phyloP scores from a whole-genome alignment of 2,329 filamentous ascomycete genomes.

The Fusarium drepaniforme region DNA sequence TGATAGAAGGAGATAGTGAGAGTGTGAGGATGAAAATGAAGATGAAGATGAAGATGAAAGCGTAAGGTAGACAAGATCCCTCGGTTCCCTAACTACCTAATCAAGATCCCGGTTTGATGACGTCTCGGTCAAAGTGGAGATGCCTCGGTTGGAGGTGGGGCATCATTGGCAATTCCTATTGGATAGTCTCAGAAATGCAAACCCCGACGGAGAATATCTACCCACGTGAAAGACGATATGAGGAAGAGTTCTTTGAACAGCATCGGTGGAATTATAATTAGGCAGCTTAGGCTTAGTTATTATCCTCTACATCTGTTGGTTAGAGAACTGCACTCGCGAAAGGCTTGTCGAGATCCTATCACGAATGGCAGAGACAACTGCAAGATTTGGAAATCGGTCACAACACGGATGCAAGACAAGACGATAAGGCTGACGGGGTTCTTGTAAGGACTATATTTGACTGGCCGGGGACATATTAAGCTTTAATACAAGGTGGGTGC shows the following conservation, averaged over 20 bases:
- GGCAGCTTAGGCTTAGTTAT: neutral
- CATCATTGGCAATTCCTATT: neutral
- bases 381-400: too few species aligned
- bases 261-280: neutral
- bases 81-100: neutral
- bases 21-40: neutral
- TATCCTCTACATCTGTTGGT: neutral
- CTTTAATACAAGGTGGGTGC: neutral
- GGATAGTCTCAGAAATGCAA: neutral
- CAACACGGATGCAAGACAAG: neutral
- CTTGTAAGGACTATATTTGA: neutral
- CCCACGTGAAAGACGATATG: neutral
- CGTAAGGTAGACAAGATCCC: neutral
- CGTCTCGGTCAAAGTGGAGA: neutral
- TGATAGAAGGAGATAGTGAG: neutral
- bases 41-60: neutral
- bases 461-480: neutral
- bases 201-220: neutral
- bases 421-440: neutral
- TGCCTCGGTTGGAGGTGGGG: constrained; percentile 1
- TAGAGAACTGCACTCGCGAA: neutral
- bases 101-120: neutral
- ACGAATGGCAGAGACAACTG: too few species aligned
- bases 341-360: neutral
- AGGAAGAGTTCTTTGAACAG: neutral